Evolutionary conservation across 1,284 basidiomycete species (phyloP).

Genomic region (Puccinia horiana): DNA sequence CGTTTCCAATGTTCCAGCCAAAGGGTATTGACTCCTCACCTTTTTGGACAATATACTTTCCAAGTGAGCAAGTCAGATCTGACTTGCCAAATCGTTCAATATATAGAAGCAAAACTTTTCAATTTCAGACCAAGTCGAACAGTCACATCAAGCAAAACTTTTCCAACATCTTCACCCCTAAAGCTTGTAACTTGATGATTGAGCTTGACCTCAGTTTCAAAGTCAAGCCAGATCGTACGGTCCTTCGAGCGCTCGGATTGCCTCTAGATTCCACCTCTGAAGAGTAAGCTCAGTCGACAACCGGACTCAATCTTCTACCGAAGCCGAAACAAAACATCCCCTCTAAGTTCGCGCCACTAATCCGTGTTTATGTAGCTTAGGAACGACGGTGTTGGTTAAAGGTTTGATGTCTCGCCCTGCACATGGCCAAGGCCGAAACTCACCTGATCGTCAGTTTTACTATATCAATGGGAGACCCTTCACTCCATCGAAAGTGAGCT

Average conservation of each 20-base stretch:
- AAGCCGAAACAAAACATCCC: background rate
- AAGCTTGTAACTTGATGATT: constrained; percentile 72
- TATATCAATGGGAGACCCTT: constrained; percentile 93
- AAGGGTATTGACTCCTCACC: constrained; percentile 65
- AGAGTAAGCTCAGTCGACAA: constrained; percentile 21
- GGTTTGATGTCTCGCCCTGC: constrained; percentile 79
- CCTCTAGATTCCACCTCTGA: constrained; percentile 47
- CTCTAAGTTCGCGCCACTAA: background rate
- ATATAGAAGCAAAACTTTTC: constrained; percentile 67
- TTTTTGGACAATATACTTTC: constrained; percentile 13
- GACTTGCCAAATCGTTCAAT: constrained; percentile 29
- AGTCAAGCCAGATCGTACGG: constrained; percentile 67
- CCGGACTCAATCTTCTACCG: background rate
- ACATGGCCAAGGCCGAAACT: constrained; percentile 71
- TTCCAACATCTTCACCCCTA: constrained; percentile 80
- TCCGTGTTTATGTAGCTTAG: background rate
- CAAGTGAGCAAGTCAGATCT: constrained; percentile 1
- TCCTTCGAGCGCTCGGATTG: constrained; percentile 48
- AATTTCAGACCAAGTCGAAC: constrained; percentile 72
- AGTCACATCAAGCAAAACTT: constrained; percentile 70
- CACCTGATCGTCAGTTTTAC: constrained; percentile 86
- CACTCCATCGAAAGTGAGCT: constrained; percentile 69
- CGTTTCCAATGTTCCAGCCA: constrained; percentile 72
- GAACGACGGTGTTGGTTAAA: constrained; percentile 64
- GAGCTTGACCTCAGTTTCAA: constrained; percentile 73